phyloP scores from a whole-genome alignment of 345 rosid species.

The Draba incana region DNA sequence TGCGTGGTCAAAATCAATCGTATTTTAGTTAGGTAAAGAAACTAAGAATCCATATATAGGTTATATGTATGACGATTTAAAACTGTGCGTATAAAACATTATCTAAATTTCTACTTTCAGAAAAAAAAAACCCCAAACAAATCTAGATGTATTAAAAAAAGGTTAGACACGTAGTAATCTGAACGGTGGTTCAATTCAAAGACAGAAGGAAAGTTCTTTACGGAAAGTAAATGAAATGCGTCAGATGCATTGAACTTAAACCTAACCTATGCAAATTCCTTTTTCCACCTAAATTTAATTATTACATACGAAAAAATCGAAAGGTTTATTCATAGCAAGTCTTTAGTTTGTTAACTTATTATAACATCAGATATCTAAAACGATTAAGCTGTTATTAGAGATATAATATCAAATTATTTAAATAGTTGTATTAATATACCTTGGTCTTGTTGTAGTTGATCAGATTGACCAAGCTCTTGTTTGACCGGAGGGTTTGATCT shows the following conservation, averaged over 20 bases:
- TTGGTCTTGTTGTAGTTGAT: constrained; percentile 48
- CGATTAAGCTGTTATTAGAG: neutral
- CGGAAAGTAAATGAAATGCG: constrained; percentile 55
- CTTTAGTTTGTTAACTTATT: constrained; percentile 34
- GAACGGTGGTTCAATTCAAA: constrained; percentile 38
- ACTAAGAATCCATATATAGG: constrained; percentile 7
- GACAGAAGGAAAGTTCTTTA: constrained; percentile 51
- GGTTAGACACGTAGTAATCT: constrained; percentile 41
- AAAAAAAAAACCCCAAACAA: neutral
- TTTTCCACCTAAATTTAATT: constrained; percentile 23
- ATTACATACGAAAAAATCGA: constrained; percentile 15
- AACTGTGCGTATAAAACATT: constrained; percentile 19
- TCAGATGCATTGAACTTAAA: constrained; percentile 57
- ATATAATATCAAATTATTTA: neutral
- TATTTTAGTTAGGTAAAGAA: constrained; percentile 40
- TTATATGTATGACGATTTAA: constrained; percentile 24
- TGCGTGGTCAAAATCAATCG: constrained; percentile 37
- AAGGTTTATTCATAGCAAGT: constrained; percentile 33
- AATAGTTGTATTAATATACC: constrained; percentile 31
- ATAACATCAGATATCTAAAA: constrained; percentile 11
- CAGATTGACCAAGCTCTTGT: constrained; percentile 42
- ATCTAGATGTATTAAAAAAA: constrained; percentile 25
- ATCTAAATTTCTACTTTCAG: constrained; percentile 19
- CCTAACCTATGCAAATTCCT: constrained; percentile 41
- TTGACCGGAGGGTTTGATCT: constrained; percentile 35